These are phyloP conservation scores for Silene conica DNA, from an alignment of 148 eudicot species.

Conservation along the genomic window DNA sequence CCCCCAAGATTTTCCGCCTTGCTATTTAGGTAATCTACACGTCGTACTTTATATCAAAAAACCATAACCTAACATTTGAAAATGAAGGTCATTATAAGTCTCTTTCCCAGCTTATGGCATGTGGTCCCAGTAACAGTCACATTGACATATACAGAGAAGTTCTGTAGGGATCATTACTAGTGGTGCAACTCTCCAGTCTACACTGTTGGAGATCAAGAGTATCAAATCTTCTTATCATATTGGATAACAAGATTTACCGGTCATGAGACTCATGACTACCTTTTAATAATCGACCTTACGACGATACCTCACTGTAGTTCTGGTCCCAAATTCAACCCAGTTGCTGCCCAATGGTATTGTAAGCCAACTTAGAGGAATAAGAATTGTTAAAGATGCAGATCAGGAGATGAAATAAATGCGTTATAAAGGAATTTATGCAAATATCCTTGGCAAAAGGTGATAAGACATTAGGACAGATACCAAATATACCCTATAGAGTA, in stretches of 20 bases:
- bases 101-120: constrained; percentile 1
- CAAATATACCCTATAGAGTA: neutral
- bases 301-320: neutral
- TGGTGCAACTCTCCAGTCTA: constrained; percentile 4
- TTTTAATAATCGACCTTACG: constrained; percentile 3
- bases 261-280: neutral
- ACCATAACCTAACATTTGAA: constrained; percentile 8
- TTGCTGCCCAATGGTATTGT: constrained; percentile 12
- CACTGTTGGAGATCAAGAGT: constrained; percentile 1
- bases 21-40: neutral
- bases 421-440: constrained; percentile 19
- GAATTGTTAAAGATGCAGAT: constrained; percentile 19
- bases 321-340: constrained; percentile 14
- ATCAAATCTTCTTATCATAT: constrained; percentile 23
- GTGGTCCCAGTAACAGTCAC: constrained; percentile 12
- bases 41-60: neutral
- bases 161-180: constrained; percentile 3
- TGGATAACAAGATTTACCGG: constrained; percentile 17
- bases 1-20: too few relatives aligned
- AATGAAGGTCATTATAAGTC: constrained; percentile 5
- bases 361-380: constrained; percentile 11
- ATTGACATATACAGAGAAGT: neutral
- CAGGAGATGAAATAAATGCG: constrained; percentile 9
- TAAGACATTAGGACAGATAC: neutral
- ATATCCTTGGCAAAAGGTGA: constrained; percentile 10